A percentile compares a stretch with the other conserved stretches of the same genome.
phyloP scores from a whole-genome alignment of 345 rosid species.

The Murraya koenigii region DNA sequence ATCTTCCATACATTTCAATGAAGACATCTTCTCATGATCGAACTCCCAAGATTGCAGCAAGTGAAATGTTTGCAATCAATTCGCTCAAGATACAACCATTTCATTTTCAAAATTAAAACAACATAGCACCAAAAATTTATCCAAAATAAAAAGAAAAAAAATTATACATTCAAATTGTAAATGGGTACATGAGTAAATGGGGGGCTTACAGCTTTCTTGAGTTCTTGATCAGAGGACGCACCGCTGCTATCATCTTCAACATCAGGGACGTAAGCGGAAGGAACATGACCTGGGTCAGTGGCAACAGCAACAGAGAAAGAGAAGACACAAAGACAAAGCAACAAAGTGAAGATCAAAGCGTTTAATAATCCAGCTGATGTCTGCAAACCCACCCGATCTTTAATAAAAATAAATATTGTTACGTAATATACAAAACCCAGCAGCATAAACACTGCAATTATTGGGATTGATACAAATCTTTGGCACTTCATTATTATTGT shows the following conservation, averaged over 20 bases:
- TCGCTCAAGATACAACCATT: too few relatives aligned
- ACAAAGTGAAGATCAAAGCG: conserved; percentile 41
- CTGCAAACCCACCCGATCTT: conserved; percentile 54
- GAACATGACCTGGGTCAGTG: conserved; percentile 59
- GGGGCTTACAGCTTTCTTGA: conserved; percentile 27
- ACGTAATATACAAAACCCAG: conserved; percentile 51
- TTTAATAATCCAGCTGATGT: conserved; percentile 53
- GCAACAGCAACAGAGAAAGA: conserved; percentile 45
- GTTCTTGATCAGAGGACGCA: conserved; percentile 24
- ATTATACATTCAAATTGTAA: too few relatives aligned
- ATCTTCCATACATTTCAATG: neutral
- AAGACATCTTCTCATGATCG: neutral
- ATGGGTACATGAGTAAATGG: neutral
- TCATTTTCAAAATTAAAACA: neutral
- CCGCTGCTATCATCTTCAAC: conserved; percentile 37
- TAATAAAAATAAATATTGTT: conserved; percentile 52
- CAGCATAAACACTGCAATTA: conserved; percentile 38
- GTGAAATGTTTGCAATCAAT: neutral
- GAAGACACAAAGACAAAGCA: conserved; percentile 45
- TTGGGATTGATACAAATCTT: conserved; percentile 55
- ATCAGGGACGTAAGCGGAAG: conserved; percentile 58
- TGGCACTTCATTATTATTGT: conserved; percentile 35
- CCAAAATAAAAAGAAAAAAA: neutral
- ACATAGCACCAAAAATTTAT: neutral
- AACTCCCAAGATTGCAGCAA: neutral